These are phyloP conservation scores for Eimeria tenella DNA, from an alignment of 169 alveolate genomes.

Conservation along the genomic window DNA sequence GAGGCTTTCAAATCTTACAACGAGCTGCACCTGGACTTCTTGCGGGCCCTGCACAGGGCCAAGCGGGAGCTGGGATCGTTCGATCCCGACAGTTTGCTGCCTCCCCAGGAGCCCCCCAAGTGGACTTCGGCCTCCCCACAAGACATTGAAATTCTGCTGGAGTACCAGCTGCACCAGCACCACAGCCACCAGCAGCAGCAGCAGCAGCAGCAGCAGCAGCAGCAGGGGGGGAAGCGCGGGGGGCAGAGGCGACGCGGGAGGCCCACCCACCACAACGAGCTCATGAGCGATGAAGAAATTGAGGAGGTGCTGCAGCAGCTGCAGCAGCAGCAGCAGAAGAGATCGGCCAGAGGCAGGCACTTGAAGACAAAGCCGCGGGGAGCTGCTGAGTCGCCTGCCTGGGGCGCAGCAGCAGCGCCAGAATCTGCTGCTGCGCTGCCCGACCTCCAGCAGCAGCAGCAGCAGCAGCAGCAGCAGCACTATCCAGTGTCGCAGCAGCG, in stretches of 20 bases:
- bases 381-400: conserved; percentile 41
- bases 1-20: conserved; percentile 43
- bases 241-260: conserved; percentile 46
- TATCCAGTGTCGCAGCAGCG: conserved; percentile 27
- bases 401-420: conserved; percentile 70
- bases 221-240: conserved; percentile 16
- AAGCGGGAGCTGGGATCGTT: conserved; percentile 34
- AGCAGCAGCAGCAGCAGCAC: conserved; percentile 25
- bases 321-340: conserved; percentile 49
- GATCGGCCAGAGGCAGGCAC: conserved; percentile 62
- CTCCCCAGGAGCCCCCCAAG: conserved; percentile 75
- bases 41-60: conserved; percentile 54
- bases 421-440: conserved; percentile 34
- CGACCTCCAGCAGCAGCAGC: conserved; percentile 49
- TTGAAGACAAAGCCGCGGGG: conserved; percentile 16
- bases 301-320: conserved; percentile 49
- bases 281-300: conserved; percentile 48
- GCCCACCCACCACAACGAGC: conserved; percentile 31
- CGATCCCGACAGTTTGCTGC: conserved; percentile 71
- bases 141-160: conserved; percentile 75
- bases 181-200: conserved; percentile 53
- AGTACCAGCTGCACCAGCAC: conserved; percentile 58
- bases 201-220: conserved; percentile 34
- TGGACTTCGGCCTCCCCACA: conserved; percentile 61
- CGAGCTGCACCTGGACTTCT: conserved; percentile 60